Conservation (phyloP, 495 filamentous ascomycete species). For the Monascus purpureus region DNA sequence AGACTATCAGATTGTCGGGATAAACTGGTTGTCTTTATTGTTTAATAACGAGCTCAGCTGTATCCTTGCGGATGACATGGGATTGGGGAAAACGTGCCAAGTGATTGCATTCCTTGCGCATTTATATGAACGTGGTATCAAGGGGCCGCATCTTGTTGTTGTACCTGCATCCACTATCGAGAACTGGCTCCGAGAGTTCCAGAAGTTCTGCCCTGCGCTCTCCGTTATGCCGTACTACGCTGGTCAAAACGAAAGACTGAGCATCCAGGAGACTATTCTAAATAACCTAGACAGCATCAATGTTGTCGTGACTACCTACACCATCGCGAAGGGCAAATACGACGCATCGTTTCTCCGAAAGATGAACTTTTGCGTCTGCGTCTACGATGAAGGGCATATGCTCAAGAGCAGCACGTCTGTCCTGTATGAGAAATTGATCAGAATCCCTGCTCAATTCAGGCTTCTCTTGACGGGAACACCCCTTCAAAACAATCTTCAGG, state of each 20-base stretch:
- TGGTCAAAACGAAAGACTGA: slow-evolving; percentile 43
- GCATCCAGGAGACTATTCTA: slow-evolving; percentile 51
- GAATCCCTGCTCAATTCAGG: slow-evolving; percentile 62
- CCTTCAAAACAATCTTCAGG: slow-evolving; percentile 88
- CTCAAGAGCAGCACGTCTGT: slow-evolving; percentile 76
- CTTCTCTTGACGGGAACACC: slow-evolving; percentile 87
- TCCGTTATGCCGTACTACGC: slow-evolving; percentile 73
- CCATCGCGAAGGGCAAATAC: slow-evolving; percentile 46
- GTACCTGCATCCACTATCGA: slow-evolving; percentile 88
- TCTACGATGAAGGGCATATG: slow-evolving; percentile 88
- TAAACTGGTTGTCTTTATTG: slow-evolving; percentile 83
- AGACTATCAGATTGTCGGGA: slow-evolving; percentile 82
- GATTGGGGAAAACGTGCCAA: slow-evolving; percentile 92
- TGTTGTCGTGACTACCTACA: slow-evolving; percentile 86
- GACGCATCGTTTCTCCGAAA: slow-evolving; percentile 60
- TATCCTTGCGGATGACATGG: slow-evolving; percentile 97
- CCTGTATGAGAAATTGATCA: slow-evolving; percentile 65
- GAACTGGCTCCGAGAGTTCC: slow-evolving; percentile 88
- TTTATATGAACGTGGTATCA: slow-evolving; percentile 49
- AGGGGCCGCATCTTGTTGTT: slow-evolving; percentile 74
- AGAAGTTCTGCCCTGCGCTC: slow-evolving; percentile 67
- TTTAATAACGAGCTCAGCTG: slow-evolving; percentile 65
- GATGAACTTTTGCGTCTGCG: slow-evolving; percentile 48
- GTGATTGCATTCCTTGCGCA: slow-evolving; percentile 87
- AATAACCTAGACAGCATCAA: slow-evolving; percentile 52